phyloP scores from a whole-genome alignment of 192 early-diverging fungal genomes.

The Allomyces macrogynus region DNA sequence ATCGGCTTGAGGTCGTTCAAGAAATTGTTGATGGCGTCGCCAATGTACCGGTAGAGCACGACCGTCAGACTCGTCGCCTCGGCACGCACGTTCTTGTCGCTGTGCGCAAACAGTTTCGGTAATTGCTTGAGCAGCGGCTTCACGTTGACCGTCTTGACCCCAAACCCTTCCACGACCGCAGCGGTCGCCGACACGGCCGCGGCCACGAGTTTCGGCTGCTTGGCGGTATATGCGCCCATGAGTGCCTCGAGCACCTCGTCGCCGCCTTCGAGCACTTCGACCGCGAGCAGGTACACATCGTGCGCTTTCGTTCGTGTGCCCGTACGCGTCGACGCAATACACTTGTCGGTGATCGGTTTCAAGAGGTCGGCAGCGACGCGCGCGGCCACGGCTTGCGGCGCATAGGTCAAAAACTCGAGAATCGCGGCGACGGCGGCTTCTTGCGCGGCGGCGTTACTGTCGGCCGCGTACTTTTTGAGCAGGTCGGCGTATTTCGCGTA shows the following conservation, averaged over 20 bases:
- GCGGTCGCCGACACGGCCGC: slow-evolving; percentile 38
- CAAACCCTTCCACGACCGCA: slow-evolving; percentile 53
- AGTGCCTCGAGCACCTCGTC: slow-evolving; percentile 26
- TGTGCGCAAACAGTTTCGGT: slow-evolving; percentile 77
- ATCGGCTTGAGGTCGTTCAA: slow-evolving; percentile 82
- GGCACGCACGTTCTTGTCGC: slow-evolving; percentile 74
- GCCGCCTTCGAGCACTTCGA: slow-evolving; percentile 63
- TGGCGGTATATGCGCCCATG: slow-evolving; percentile 57
- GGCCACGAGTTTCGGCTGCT: slow-evolving; percentile 78
- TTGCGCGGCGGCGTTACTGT: background rate
- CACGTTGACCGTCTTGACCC: slow-evolving; percentile 47
- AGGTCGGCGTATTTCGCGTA: slow-evolving; percentile 2
- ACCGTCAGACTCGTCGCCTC: slow-evolving; percentile 60
- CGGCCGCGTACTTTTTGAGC: background rate
- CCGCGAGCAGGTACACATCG: slow-evolving; percentile 65
- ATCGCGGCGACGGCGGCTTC: background rate
- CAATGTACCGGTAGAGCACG: slow-evolving; percentile 87
- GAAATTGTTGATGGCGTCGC: slow-evolving; percentile 53
- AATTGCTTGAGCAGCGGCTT: slow-evolving; percentile 72
- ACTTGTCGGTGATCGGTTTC: slow-evolving; percentile 42
- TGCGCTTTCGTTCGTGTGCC: slow-evolving; percentile 54
- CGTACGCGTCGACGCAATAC: slow-evolving; percentile 58
- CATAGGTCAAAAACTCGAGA: background rate
- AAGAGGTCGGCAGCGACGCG: background rate
- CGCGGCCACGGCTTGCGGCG: background rate